phyloP scores from a whole-genome alignment of 139 green algal genomes.

The Edaphochlamys debaryana region DNA sequence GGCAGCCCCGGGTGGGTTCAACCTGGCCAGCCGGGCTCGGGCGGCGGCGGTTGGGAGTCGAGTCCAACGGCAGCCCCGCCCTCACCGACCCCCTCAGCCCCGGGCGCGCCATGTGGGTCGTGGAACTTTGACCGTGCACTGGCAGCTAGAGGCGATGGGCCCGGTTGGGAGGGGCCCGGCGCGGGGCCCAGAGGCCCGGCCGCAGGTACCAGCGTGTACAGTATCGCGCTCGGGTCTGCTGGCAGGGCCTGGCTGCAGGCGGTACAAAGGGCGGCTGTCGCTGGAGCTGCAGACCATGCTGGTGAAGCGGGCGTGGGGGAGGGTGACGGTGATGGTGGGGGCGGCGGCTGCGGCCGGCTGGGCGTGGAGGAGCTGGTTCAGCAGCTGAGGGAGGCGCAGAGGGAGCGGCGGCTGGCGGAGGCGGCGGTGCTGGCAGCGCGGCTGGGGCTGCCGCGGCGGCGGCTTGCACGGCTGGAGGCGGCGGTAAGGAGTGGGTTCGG shows the following conservation, averaged over 20 bases:
- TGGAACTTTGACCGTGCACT: constrained; percentile 8
- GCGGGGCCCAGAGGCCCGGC: no score
- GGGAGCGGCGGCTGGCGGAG: constrained; percentile 14
- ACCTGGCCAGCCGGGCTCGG: no score
- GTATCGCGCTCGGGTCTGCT: not conserved
- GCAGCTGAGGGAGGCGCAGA: constrained; percentile 15
- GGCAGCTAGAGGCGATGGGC: not conserved
- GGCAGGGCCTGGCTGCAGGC: constrained; percentile 7
- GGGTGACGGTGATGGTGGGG: not conserved
- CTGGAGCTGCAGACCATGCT: no score
- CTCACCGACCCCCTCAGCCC: no score
- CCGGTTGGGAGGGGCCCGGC: no score
- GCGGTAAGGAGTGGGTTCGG: not conserved
- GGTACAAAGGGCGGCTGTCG: no score
- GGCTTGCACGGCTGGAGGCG: not conserved
- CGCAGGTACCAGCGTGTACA: not conserved
- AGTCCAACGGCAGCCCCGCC: no score
- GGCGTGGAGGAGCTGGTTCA: not conserved
- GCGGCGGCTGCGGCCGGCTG: not conserved
- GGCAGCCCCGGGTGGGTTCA: no score
- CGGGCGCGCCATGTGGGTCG: no score
- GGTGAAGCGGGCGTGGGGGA: no score
- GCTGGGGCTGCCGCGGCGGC: not conserved
- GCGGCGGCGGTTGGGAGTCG: no score
- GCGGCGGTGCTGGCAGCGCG: not conserved